Evolutionary conservation across 345 rosid genomes (phyloP), one percentile per base, ranked within the genome.

Genomic region (Brassica rapa): DNA sequence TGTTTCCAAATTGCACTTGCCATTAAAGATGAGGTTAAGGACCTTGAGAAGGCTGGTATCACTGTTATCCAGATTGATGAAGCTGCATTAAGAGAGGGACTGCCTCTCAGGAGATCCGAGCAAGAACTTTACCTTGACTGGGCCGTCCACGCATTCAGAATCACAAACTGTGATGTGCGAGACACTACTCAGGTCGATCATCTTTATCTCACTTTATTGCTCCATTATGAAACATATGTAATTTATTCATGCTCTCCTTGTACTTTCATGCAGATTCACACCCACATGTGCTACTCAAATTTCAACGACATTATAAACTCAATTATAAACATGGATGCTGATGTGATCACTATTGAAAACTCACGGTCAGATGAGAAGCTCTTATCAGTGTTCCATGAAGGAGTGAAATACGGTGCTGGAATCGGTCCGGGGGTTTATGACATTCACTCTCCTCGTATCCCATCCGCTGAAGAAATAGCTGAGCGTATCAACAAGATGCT

Each of bases 351-450:
- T 16, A 53, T 53, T 6, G 59, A 53, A 16, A 53, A 53, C 59
- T 53, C 59, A 16, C 23, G 59, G 10, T 53, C 59, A 53, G 59
- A 53, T 53, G 59, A 53, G 59, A 53, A 53, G 83, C 91, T 88
- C 65, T 83, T 88, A 23, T 88, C 91, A 2, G 86, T 88, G 5
- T 88, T 88, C 86, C 84, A 80, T 0, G 89, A 88, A 79, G 91
- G 89, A 71, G 91, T 88, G 46, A 88, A 82, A 77, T 88, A 88
- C 30, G 79, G 87, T 61, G 89, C 91, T 2, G 91, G 91, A 12
- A 88, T 88, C 57, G 91, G 91, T 21, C 91, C 91, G 8, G 89
- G 89, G 75, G 89, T 88, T 4, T 88, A 88, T 69, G 91, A 88
- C 72, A 88, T 88, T 74, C 91, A 88, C 84, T 86, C 89, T 59